Conservation (phyloP, 2,329 filamentous ascomycete genomes). For the Colletotrichum sp. region DNA sequence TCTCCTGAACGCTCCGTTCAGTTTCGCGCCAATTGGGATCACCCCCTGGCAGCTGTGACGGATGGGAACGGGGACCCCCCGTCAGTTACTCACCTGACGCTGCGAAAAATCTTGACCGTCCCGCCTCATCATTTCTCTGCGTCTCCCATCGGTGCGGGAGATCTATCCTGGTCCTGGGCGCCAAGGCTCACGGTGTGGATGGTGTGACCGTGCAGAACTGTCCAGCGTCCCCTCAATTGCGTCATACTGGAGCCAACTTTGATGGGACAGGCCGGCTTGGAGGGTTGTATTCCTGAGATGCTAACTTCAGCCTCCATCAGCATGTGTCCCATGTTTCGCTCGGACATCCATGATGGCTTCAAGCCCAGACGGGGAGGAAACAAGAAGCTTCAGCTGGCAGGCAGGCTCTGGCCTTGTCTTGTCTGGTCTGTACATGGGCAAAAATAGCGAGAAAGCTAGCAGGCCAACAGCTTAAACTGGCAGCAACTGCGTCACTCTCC, state of each 20-base stretch:
- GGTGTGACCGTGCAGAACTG: conserved; percentile 16
- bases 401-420: background rate
- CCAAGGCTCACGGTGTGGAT: conserved; percentile 14
- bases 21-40: conserved; percentile 16
- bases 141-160: conserved; percentile 4
- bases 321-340: conserved; percentile 11
- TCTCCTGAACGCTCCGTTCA: background rate
- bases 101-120: conserved; percentile 20
- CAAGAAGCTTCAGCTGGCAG: background rate
- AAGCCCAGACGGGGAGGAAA: background rate
- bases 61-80: background rate
- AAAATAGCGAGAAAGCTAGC: background rate
- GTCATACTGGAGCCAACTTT: conserved; percentile 9
- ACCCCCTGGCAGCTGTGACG: conserved; percentile 10
- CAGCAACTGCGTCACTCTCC: background rate
- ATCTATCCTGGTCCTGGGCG: conserved; percentile 19
- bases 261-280: conserved; percentile 1
- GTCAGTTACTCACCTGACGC: conserved; percentile 14
- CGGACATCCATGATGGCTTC: conserved; percentile 12
- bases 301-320: conserved; percentile 10
- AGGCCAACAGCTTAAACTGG: background rate
- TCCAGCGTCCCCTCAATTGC: conserved; percentile 18
- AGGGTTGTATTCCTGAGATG: background rate
- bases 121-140: conserved; percentile 18
- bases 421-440: background rate